Evolutionary conservation across 83 land plant species (phyloP).

Genomic region (Diphasiastrum complanatum): DNA sequence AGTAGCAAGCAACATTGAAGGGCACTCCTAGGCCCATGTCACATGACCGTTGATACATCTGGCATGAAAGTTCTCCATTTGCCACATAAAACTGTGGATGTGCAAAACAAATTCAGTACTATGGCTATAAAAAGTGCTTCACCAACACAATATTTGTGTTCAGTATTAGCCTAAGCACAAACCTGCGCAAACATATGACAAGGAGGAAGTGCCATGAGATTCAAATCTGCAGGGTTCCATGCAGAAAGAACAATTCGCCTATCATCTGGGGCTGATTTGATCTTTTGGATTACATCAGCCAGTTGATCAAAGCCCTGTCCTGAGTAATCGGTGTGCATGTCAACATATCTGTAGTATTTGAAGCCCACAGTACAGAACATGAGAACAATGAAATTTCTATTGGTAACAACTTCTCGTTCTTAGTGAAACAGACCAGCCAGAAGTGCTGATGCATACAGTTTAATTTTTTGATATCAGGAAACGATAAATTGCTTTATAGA

Average conservation of each 20-base stretch:
- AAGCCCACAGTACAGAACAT: no score
- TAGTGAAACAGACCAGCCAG: no score
- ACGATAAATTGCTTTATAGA: no score
- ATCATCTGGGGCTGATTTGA: constrained; percentile 74
- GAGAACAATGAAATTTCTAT: no score
- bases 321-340: constrained; percentile 91
- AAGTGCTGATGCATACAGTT: no score
- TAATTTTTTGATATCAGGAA: no score
- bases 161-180: no score
- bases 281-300: constrained; percentile 80
- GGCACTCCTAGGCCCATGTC: constrained; percentile 99
- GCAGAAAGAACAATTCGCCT: constrained; percentile 88
- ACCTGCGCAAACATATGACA: constrained; percentile 99
- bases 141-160: no score
- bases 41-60: constrained; percentile 97
- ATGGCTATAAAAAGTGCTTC: no score
- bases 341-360: constrained; percentile 59
- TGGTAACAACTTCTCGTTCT: no score
- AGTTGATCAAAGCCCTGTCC: constrained; percentile 97
- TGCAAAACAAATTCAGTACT: no score
- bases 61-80: constrained; percentile 93
- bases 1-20: constrained; percentile 91
- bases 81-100: constrained; percentile 98
- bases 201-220: constrained; percentile 93
- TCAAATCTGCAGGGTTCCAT: constrained; percentile 96